These are phyloP conservation scores for Beauveria sp. DNA, from an alignment of 2,329 filamentous ascomycete species.

Conservation along the genomic window DNA sequence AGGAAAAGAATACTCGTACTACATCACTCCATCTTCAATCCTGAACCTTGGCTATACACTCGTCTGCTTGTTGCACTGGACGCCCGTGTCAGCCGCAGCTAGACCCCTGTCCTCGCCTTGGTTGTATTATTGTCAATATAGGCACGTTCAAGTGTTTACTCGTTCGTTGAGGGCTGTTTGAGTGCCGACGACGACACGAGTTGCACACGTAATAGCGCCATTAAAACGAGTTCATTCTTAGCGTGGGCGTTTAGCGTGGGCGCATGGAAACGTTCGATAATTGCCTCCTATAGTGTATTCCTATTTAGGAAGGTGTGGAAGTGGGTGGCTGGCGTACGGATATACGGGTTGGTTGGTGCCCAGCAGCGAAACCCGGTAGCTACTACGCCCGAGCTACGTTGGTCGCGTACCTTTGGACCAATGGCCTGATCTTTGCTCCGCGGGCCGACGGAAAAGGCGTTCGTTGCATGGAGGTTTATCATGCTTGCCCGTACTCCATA, in stretches of 20 bases:
- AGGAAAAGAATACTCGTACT: too few relatives aligned
- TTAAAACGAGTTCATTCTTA: background rate
- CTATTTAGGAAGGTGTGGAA: background rate
- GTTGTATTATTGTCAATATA: too few relatives aligned
- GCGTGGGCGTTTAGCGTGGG: background rate
- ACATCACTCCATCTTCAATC: too few relatives aligned
- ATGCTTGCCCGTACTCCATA: background rate
- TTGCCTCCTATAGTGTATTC: background rate
- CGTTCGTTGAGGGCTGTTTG: background rate
- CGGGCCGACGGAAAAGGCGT: background rate
- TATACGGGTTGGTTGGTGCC: background rate
- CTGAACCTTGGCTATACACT: too few relatives aligned
- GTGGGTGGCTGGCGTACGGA: background rate
- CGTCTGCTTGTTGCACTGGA: too few relatives aligned
- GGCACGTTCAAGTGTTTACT: background rate
- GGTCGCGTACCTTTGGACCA: background rate
- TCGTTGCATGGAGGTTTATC: background rate
- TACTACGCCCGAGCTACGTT: background rate
- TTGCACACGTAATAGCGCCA: background rate
- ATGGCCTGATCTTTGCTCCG: background rate
- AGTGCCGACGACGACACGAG: background rate
- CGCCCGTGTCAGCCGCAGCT: too few relatives aligned
- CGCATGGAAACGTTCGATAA: background rate
- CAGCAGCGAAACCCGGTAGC: background rate
- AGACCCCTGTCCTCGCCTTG: too few relatives aligned